A percentile compares a stretch with the other conserved stretches of the same genome.
These are phyloP conservation scores for Hymenoscyphus occultus DNA, from an alignment of 2,329 filamentous ascomycete genomes.

Conservation along the genomic window DNA sequence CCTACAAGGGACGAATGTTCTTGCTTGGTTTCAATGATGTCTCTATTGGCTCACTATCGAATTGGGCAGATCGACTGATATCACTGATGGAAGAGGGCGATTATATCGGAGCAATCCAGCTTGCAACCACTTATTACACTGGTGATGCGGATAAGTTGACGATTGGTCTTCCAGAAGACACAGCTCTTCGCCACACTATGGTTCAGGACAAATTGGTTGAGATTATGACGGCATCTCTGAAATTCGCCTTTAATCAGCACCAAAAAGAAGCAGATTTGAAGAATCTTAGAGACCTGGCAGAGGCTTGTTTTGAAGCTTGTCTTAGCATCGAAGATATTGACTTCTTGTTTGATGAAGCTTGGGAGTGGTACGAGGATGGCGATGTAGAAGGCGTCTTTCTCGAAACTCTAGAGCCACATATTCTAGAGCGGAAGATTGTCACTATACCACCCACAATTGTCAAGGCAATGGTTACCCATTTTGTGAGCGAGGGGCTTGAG, in stretches of 20 bases:
- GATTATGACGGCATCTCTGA: slow-evolving; percentile 88
- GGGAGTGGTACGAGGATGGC: slow-evolving; percentile 82
- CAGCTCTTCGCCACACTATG: slow-evolving; percentile 69
- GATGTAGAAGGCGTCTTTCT: slow-evolving; percentile 74
- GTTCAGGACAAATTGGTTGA: slow-evolving; percentile 87
- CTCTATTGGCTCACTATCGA: slow-evolving; percentile 86
- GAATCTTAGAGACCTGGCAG: slow-evolving; percentile 72
- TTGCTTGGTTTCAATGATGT: slow-evolving; percentile 91
- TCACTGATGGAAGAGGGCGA: slow-evolving; percentile 97
- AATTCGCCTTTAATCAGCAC: slow-evolving; percentile 76
- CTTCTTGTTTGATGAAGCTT: slow-evolving; percentile 88
- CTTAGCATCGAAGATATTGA: slow-evolving; percentile 73
- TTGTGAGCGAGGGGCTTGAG: slow-evolving; percentile 71
- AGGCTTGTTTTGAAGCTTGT: slow-evolving; percentile 81
- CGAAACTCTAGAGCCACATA: slow-evolving; percentile 82
- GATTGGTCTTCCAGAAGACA: slow-evolving; percentile 86
- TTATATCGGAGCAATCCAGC: slow-evolving; percentile 83
- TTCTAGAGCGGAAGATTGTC: slow-evolving; percentile 73
- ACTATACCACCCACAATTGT: slow-evolving; percentile 77
- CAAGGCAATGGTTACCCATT: slow-evolving; percentile 82
- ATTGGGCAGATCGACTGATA: slow-evolving; percentile 92
- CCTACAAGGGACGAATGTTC: slow-evolving; percentile 92
- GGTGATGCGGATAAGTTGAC: slow-evolving; percentile 93
- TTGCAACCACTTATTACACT: slow-evolving; percentile 89
- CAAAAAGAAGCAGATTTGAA: slow-evolving; percentile 42